A percentile compares a stretch with the other conserved stretches of the same genome.
Evolutionary conservation across 176 grass and related monocot genomes (phyloP).

Genomic region (Bolboschoenus planiculmis): DNA sequence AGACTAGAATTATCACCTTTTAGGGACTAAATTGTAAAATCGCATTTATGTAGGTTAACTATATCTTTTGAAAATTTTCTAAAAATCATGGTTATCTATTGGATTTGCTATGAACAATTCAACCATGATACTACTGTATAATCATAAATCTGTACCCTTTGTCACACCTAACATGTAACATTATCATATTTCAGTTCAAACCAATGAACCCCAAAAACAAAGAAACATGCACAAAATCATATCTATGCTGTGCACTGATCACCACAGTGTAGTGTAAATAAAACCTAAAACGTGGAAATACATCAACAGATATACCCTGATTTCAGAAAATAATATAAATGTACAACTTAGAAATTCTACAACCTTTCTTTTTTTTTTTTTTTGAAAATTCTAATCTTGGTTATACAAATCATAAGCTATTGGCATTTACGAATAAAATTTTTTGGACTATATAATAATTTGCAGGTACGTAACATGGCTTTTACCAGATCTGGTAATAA

Average conservation of each 20-base stretch:
- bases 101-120: neutral
- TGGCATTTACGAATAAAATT: neutral
- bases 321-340: neutral
- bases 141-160: neutral
- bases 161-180: neutral
- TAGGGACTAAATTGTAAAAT: too few species aligned
- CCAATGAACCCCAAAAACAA: neutral
- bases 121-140: neutral
- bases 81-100: too few species aligned
- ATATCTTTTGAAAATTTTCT: too few species aligned
- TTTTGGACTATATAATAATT: neutral
- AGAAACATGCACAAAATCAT: neutral
- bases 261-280: neutral
- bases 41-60: too few species aligned
- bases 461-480: constrained; percentile 35
- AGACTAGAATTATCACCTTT: neutral
- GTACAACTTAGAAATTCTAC: neutral
- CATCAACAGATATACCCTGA: neutral
- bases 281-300: neutral
- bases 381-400: neutral
- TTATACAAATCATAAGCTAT: neutral
- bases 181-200: neutral
- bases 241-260: neutral
- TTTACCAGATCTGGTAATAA: constrained; percentile 61
- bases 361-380: neutral